These are phyloP conservation scores for Zalaria sp. DNA, from an alignment of 2,329 filamentous ascomycete genomes.

Conservation along the genomic window DNA sequence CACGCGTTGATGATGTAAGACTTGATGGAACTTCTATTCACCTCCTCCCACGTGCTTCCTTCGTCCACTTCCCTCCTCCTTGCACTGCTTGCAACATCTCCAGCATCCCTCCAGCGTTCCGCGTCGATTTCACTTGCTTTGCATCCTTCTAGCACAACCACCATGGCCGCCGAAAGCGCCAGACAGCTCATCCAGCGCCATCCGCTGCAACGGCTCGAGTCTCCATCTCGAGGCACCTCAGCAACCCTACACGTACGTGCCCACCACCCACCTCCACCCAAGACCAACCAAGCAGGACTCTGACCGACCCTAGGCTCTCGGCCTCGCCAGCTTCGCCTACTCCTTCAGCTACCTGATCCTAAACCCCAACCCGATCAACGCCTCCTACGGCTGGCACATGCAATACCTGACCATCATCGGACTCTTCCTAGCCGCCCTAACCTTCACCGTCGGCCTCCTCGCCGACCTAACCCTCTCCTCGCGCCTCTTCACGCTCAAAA, in stretches of 20 bases:
- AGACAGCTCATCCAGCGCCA: conserved; percentile 29
- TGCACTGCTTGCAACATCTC: too few species aligned
- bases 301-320: conserved; percentile 15
- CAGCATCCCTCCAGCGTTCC: too few species aligned
- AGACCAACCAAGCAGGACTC: background rate
- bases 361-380: conserved; percentile 26
- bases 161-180: conserved; percentile 11
- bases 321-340: conserved; percentile 30
- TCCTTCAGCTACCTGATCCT: conserved; percentile 26
- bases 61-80: too few species aligned
- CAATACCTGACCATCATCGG: conserved; percentile 66
- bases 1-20: too few species aligned
- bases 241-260: conserved; percentile 43
- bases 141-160: background rate
- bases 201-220: conserved; percentile 50
- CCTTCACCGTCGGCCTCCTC: conserved; percentile 46
- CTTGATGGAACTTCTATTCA: too few species aligned
- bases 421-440: conserved; percentile 44
- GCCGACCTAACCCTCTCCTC: conserved; percentile 49
- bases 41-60: too few species aligned
- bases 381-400: conserved; percentile 53
- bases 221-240: conserved; percentile 51
- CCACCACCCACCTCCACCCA: background rate
- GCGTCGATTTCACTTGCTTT: too few species aligned
- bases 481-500: conserved; percentile 52